phyloP scores from a whole-genome alignment of 768 basidiomycete species.

The Russula lepida region DNA sequence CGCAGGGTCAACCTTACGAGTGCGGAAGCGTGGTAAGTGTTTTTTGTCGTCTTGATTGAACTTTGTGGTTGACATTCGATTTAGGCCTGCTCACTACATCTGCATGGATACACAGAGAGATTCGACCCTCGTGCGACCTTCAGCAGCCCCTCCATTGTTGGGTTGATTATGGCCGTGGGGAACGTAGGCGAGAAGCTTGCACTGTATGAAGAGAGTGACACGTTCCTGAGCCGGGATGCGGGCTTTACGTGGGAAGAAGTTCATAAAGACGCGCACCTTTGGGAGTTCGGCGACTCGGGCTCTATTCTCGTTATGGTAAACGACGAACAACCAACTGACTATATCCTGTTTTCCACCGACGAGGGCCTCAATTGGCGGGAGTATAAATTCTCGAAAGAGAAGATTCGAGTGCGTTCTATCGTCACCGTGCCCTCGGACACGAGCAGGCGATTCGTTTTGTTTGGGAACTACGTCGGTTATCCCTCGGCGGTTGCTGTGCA shows the following conservation, averaged over 20 bases:
- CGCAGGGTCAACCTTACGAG: slow-evolving; percentile 59
- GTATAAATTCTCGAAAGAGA: slow-evolving; percentile 71
- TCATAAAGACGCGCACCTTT: slow-evolving; percentile 94
- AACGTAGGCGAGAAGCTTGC: slow-evolving; percentile 84
- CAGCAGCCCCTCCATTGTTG: slow-evolving; percentile 86
- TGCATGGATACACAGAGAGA: slow-evolving; percentile 96
- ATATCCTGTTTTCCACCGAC: slow-evolving; percentile 81
- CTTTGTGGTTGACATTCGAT: background rate
- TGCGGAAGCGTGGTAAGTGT: slow-evolving; percentile 58
- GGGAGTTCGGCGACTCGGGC: slow-evolving; percentile 97
- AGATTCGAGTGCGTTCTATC: slow-evolving; percentile 65
- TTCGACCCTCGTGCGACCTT: slow-evolving; percentile 85
- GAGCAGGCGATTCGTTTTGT: slow-evolving; percentile 81
- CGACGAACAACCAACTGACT: slow-evolving; percentile 89
- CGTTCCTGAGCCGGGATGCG: slow-evolving; percentile 92
- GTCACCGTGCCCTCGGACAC: slow-evolving; percentile 88
- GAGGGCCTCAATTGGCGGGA: slow-evolving; percentile 85
- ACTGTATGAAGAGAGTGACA: slow-evolving; percentile 81
- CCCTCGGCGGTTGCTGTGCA: slow-evolving; percentile 61
- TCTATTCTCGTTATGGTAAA: slow-evolving; percentile 90
- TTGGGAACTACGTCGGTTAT: slow-evolving; percentile 51
- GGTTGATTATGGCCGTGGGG: slow-evolving; percentile 92
- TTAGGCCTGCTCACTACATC: slow-evolving; percentile 77
- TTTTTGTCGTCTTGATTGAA: background rate
- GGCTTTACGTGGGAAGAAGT: slow-evolving; percentile 99